A percentile compares a stretch with the other conserved stretches of the same genome.
phyloP scores from a whole-genome alignment of 495 filamentous ascomycete species.

The Aspergillus leporis region DNA sequence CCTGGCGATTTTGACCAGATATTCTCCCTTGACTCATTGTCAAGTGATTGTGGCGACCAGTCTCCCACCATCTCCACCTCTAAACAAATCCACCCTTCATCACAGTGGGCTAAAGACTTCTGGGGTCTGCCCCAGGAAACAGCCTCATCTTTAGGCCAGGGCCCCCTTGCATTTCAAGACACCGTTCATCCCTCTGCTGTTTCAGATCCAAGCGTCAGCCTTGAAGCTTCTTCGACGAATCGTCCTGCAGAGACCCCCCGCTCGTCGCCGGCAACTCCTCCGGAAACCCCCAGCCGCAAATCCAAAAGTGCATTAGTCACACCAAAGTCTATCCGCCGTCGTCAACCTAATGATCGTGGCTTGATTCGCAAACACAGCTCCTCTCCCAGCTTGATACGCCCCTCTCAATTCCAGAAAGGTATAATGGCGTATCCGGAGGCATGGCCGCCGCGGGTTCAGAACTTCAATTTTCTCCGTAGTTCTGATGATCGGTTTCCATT shows the following conservation, averaged over 20 bases:
- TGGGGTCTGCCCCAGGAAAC: conserved; percentile 43
- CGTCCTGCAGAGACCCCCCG: conserved; percentile 21
- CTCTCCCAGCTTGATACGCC: conserved; percentile 45
- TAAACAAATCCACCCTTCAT: conserved; percentile 37
- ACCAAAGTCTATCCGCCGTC: conserved; percentile 44
- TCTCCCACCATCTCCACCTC: conserved; percentile 40
- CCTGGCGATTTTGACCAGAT: conserved; percentile 45
- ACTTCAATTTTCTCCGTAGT: conserved; percentile 35
- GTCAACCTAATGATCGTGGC: conserved; percentile 42
- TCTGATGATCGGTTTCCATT: conserved; percentile 44
- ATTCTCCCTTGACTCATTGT: conserved; percentile 44
- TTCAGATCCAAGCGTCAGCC: conserved; percentile 35
- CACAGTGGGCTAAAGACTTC: conserved; percentile 41
- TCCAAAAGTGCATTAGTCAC: conserved; percentile 40
- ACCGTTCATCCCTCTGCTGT: conserved; percentile 42
- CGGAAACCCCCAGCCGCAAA: conserved; percentile 43
- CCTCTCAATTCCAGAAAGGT: conserved; percentile 36
- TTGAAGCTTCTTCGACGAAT: conserved; percentile 33
- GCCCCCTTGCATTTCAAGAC: conserved; percentile 38
- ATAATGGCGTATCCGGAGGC: conserved; percentile 48
- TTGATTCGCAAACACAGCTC: conserved; percentile 45
- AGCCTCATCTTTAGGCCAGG: conserved; percentile 27
- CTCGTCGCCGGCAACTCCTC: conserved; percentile 45
- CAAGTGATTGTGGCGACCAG: conserved; percentile 49
- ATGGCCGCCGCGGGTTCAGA: conserved; percentile 45